Evolutionary conservation across 164 flowering plant genomes (phyloP), one percentile per base, ranked within the genome.

Genomic region (Malania oleifera): DNA sequence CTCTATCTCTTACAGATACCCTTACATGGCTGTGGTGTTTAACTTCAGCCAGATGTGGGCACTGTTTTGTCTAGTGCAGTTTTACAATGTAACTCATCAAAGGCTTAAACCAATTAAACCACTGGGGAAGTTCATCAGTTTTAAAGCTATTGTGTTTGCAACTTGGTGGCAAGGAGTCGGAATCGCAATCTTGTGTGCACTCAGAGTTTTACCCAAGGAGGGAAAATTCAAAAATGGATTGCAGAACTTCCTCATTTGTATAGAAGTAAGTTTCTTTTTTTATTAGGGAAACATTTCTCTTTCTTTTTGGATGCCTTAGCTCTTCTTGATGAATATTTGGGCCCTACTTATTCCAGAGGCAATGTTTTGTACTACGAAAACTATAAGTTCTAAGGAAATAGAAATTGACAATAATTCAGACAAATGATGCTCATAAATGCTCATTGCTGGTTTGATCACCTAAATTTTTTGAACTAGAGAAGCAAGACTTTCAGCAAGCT

Each of bases 81-180:
- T 92, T 68, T 92, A 92, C 61, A 74, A 86, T 63, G 84, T 70
- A 2, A 89, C 95, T 48, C 89, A 84, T 64, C 75, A 87, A 54
- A 73, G 70, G 55, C 86, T 92, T 39, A 61, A 76, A 48, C 61
- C 77, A 12, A 89, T 92, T 66, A 83, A 74, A 62, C 98, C 96
- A 31, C 84, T 92, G 20, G 87, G 88, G 29, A 92, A 89, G 70
- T 92, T 89, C 73, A 84, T 92, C 49, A 89, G 96, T 73, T 85
- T 92, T 62, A 92, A 89, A 77, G 96, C 98, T 37, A 92, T 92
- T 56, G 96, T 92, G 45, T 87, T 89, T 64, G 96, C 95, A 2
- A 89, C 96, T 18, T 92, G 96, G 98, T 92, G 95, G 98, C 98
- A 92, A 78, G 96, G 98, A 27, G 84, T 92, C 24, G 98, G 89